Base-by-base conservation (phyloP, 306 rosid genomes). In the Sophora flavescens region DNA sequence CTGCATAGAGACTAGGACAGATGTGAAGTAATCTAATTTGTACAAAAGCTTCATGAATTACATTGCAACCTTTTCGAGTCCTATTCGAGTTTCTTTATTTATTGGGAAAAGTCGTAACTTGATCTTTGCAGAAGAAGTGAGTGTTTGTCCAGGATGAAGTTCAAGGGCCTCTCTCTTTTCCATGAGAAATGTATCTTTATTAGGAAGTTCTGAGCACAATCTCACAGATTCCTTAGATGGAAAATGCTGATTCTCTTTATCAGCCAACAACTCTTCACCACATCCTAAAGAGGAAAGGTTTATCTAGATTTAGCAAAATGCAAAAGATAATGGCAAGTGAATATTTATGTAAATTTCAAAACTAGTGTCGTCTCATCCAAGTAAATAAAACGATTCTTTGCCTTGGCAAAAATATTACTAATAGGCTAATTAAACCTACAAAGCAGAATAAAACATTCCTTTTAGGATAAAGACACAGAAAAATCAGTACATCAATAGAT, bases 21-120 rank as follows among this genome's bases (percentile, higher is more conserved):
- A 66, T 14, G 53, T 72, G 75, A 63, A 79, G 56, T 22, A 73
- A 75, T 61, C 47, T 15, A 60, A 50, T 72, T 70, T 67, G 59
- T 13, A 58, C 52, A 83, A 80, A 64, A 41, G 58, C 42, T 84
- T 84, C 82, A 76, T 52, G 54, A 63, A 66, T 80, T 54, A 78
- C 38, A 56, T 42, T 47, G 15, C 61, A 63, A 95, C 98, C 96
- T 90, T 90, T 84, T 88, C 95, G 77, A 95, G 80, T 74, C 87
- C 87, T 67, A 35, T 77, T 48, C 88, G 88, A 62, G 87, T 92
- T 74, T 22, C 81, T 83, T 83, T 92, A 77, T 90, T 84, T 67
- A 87, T 64, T 30, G 98, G 98, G 52, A 90, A 95, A 81, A 92
- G 97, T 72, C 90, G 96, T 53, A 95, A 83, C 78, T 84, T 92